Evolutionary conservation across 2,329 filamentous ascomycete genomes (phyloP), one percentile per base, ranked within the genome.

Genomic region (Talaromyces islandicus): DNA sequence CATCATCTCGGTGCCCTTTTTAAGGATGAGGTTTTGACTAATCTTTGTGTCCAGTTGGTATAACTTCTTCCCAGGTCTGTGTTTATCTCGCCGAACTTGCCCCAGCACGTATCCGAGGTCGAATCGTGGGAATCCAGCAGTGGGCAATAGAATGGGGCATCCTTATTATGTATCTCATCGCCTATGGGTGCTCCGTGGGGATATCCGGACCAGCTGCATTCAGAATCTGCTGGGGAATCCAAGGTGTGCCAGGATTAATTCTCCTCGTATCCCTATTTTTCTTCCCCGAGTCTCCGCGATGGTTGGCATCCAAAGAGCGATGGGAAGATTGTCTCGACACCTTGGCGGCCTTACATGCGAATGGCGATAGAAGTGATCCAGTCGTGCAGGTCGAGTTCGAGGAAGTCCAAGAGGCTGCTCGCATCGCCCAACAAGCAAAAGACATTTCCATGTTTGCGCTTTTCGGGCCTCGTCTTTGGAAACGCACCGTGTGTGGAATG

Each of bases 211-310:
- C 75, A 0, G 75, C 77, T 1, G 76, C 81, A 4, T 85, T 85
- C 73, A 76, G 85, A 14, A 80, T 85, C 2, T 83, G 85, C 19
- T 88, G 85, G 85, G 85, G 82, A 46, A 76, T 85, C 5, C 85
- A 88, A 65, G 84, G 84, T 60, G 70, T 88, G 48, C 85, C 85
- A 0, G 83, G 79, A 25, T 70, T 86, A 19, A 68, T 85, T 53
- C 77, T 88, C 41, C 79, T 86, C 58, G 62, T 78, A 52, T 83
- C 82, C 50, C 78, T 75, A 5, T 21, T 41, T 14, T 54, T 54
- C 70, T 80, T 87, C 51, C 85, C 85, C 2, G 81, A 85, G 60
- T 86, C 83, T 0, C 84, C 84, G 2, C 77, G 85, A 64, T 87
- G 84, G 85, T 74, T 87, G 6, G 84, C 83, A 1, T 78, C 79